A percentile compares a stretch with the other conserved stretches of the same genome.
Conservation (phyloP, 2,329 filamentous ascomycete genomes). For the Cladorrhinum sp. region DNA sequence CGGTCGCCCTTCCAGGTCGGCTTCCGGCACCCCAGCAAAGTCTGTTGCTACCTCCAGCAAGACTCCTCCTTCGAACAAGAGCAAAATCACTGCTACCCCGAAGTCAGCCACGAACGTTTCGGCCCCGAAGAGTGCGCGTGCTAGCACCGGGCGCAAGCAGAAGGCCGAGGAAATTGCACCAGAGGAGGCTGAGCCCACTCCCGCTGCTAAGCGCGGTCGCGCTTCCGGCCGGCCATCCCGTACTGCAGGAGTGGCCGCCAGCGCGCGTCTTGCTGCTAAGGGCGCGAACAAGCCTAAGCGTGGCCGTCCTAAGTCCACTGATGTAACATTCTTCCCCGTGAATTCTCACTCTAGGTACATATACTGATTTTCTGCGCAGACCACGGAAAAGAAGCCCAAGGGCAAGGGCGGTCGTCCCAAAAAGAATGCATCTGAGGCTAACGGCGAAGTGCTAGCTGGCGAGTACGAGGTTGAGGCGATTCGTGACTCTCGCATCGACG, state of each 20-base stretch:
- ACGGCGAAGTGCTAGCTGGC: slow-evolving; percentile 21
- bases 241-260: slow-evolving; percentile 18
- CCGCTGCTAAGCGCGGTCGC: slow-evolving; percentile 25
- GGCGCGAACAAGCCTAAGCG: slow-evolving; percentile 23
- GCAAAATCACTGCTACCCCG: neutral
- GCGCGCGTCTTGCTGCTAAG: slow-evolving; percentile 25
- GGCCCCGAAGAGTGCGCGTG: slow-evolving; percentile 16
- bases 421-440: slow-evolving; percentile 5
- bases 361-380: slow-evolving; percentile 11
- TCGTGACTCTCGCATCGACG: slow-evolving; percentile 39
- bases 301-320: slow-evolving; percentile 21
- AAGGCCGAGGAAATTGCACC: slow-evolving; percentile 23
- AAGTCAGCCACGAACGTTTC: slow-evolving; percentile 4
- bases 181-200: slow-evolving; percentile 11
- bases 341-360: too few relatives aligned
- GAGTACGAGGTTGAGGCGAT: slow-evolving; percentile 51
- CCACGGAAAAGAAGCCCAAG: slow-evolving; percentile 18
- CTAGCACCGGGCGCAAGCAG: slow-evolving; percentile 28
- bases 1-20: slow-evolving; percentile 24
- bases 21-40: slow-evolving; percentile 22
- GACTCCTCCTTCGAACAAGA: slow-evolving; percentile 18
- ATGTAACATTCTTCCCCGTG: slow-evolving; percentile 12
- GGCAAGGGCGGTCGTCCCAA: slow-evolving; percentile 20
- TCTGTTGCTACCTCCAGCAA: slow-evolving; percentile 8
- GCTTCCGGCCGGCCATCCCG: slow-evolving; percentile 11